phyloP scores from a whole-genome alignment of 805 yeast species.

The Candida yuanshanica region DNA sequence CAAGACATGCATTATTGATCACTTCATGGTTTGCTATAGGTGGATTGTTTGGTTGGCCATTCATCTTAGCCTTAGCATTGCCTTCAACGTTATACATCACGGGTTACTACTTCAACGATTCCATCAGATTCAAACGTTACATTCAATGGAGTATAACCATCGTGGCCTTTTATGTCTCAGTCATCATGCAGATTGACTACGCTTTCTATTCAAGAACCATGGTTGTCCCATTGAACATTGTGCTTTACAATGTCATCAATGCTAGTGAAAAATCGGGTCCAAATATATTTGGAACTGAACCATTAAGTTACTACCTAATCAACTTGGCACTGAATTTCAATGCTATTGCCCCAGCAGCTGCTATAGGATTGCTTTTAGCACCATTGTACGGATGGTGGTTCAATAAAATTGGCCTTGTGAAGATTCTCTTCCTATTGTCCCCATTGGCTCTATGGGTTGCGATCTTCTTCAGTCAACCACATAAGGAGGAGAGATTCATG shows the following conservation, averaged over 20 bases:
- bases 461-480: conserved; percentile 72
- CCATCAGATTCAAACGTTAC: conserved; percentile 8
- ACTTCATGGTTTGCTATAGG: conserved; percentile 51
- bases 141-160: conserved; percentile 22
- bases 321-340: conserved; percentile 77
- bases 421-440: conserved; percentile 25
- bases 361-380: conserved; percentile 31
- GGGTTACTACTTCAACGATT: conserved; percentile 1
- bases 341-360: conserved; percentile 38
- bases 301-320: conserved; percentile 60
- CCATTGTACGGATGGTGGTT: conserved; percentile 19
- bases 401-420: conserved; percentile 7
- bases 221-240: conserved; percentile 77
- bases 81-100: conserved; percentile 48
- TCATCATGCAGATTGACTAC: conserved; percentile 47
- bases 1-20: conserved; percentile 24
- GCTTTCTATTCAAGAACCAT: conserved; percentile 51
- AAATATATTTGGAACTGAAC: conserved; percentile 84
- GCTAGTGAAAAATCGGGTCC: conserved; percentile 73
- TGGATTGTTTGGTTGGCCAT: conserved; percentile 90
- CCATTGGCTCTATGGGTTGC: conserved; percentile 64
- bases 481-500: conserved; percentile 87
- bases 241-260: conserved; percentile 70
- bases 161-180: conserved; percentile 19
- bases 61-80: conserved; percentile 55